A percentile compares a stretch with the other conserved stretches of the same genome.
Conservation (phyloP, 2,329 filamentous ascomycete species). For the Aspergillus sclerotialis region DNA sequence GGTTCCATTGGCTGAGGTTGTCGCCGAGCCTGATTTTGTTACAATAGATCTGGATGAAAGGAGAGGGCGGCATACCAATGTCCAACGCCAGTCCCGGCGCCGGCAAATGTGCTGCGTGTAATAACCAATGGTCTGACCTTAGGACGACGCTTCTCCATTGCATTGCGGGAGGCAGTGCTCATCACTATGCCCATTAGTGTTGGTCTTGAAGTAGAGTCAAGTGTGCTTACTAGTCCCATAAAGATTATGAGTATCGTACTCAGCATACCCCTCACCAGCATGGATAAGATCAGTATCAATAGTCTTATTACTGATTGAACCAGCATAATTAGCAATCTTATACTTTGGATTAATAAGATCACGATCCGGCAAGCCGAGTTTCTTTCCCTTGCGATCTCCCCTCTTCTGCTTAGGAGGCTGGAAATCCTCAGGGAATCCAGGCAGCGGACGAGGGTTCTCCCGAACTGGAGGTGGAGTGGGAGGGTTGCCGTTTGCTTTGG, state of each 20-base stretch:
- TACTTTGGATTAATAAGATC: slow-evolving; percentile 61
- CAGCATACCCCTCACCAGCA: slow-evolving; percentile 53
- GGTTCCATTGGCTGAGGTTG: slow-evolving; percentile 52
- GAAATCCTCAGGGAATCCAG: slow-evolving; percentile 62
- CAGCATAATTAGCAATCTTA: slow-evolving; percentile 56
- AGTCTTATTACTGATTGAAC: slow-evolving; percentile 48
- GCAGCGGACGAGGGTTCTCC: slow-evolving; percentile 53
- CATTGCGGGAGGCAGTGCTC: slow-evolving; percentile 56
- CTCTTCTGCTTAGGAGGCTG: slow-evolving; percentile 44
- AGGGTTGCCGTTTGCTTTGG: slow-evolving; percentile 37
- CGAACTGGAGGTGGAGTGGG: slow-evolving; percentile 58
- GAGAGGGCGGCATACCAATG: slow-evolving; percentile 45
- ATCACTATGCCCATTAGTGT: slow-evolving; percentile 55
- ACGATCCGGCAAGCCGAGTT: slow-evolving; percentile 54
- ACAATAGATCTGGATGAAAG: slow-evolving; percentile 4
- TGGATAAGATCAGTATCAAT: slow-evolving; percentile 63
- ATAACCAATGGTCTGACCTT: slow-evolving; percentile 62
- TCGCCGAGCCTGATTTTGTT: slow-evolving; percentile 47
- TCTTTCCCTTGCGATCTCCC: slow-evolving; percentile 25
- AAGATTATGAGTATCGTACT: slow-evolving; percentile 72
- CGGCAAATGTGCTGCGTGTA: slow-evolving; percentile 68
- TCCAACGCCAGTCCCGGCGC: slow-evolving; percentile 55
- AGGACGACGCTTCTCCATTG: slow-evolving; percentile 62
- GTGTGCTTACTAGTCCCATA: slow-evolving; percentile 54
- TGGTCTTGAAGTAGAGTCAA: too few relatives aligned